These are phyloP conservation scores for Paecilomyces sp. DNA, from an alignment of 2,329 filamentous ascomycete species.

Conservation along the genomic window DNA sequence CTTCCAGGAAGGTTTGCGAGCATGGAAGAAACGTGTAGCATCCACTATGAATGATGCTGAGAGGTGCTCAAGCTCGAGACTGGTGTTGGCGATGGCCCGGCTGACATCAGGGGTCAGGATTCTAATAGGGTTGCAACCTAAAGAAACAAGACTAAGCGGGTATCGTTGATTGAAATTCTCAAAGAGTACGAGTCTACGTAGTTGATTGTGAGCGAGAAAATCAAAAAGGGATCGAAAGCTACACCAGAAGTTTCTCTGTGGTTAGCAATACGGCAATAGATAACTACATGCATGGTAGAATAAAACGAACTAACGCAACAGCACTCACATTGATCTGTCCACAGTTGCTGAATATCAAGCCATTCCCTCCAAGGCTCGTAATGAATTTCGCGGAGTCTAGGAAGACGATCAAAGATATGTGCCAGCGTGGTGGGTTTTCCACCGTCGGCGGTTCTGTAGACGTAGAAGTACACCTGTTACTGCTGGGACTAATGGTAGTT, in stretches of 20 bases:
- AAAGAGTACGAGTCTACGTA: too few relatives aligned
- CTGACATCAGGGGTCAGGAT: background rate
- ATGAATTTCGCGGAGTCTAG: background rate
- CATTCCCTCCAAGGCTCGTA: background rate
- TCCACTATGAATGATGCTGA: background rate
- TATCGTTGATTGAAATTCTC: too few relatives aligned
- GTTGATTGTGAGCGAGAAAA: too few relatives aligned
- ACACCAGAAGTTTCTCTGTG: too few relatives aligned
- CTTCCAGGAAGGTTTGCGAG: background rate
- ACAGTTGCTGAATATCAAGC: background rate
- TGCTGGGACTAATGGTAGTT: background rate
- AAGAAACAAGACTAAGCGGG: too few relatives aligned
- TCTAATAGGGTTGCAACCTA: background rate
- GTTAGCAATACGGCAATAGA: too few relatives aligned
- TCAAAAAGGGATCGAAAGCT: too few relatives aligned
- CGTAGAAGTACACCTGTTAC: background rate
- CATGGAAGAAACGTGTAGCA: background rate
- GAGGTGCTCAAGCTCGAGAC: background rate
- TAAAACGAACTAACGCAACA: too few relatives aligned
- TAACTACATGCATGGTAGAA: too few relatives aligned
- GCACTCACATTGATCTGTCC: background rate
- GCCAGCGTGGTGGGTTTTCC: background rate
- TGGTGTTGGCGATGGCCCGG: background rate
- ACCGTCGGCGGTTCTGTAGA: background rate
- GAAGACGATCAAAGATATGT: background rate